A percentile compares a stretch with the other conserved stretches of the same genome.
These are phyloP conservation scores for Lunularia cruciata DNA, from an alignment of 225 moss, liverwort and hornwort genomes.

Conservation along the genomic window DNA sequence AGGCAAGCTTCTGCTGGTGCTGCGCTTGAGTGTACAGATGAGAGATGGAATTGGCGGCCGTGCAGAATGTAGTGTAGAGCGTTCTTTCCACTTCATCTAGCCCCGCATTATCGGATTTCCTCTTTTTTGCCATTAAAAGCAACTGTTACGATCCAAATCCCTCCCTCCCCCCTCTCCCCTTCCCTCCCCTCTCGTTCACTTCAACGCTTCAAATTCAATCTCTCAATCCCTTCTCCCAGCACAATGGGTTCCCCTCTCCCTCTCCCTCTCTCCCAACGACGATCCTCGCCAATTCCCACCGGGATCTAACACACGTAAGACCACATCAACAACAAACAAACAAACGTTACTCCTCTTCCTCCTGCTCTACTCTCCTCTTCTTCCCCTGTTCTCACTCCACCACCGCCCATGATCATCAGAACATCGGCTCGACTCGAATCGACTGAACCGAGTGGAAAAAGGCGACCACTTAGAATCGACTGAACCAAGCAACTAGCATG, in stretches of 20 bases:
- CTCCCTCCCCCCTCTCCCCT: background rate
- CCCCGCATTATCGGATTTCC: conserved; percentile 93
- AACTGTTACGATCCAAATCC: conserved; percentile 5
- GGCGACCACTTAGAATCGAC: no score
- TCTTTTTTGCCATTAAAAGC: conserved; percentile 63
- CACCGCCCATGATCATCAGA: background rate
- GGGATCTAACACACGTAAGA: conserved; percentile 13
- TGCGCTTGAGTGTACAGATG: conserved; percentile 97
- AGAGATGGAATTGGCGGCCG: conserved; percentile 93
- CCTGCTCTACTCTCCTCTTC: no score
- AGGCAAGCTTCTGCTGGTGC: conserved; percentile 90
- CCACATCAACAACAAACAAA: no score
- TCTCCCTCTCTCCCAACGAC: background rate
- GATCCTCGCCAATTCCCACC: conserved; percentile 30
- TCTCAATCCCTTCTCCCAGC: conserved; percentile 12
- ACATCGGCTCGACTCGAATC: background rate
- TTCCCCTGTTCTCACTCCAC: no score
- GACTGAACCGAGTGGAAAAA: no score
- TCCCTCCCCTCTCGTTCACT: conserved; percentile 5
- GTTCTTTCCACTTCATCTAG: conserved; percentile 97
- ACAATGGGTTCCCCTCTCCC: conserved; percentile 7
- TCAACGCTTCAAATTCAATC: background rate
- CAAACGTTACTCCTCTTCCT: background rate
- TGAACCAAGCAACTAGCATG: background rate
- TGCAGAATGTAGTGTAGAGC: conserved; percentile 87